Conservation (phyloP, 2,329 filamentous ascomycete species). For the Hymenoscyphus linearis region DNA sequence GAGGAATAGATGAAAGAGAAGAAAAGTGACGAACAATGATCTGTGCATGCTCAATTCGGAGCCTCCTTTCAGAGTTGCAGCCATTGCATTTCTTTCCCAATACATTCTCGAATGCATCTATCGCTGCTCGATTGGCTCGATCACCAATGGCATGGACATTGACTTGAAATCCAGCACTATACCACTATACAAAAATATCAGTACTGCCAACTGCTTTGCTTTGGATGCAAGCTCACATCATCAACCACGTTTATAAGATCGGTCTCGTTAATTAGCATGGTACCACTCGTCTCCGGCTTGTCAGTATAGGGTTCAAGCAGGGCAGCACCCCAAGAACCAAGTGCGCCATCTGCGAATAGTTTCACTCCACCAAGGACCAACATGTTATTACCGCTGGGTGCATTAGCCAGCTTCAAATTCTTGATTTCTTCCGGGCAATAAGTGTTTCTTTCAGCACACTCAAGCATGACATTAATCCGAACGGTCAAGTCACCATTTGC, state of each 20-base stretch:
- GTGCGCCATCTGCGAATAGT: constrained; percentile 64
- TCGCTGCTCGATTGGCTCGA: constrained; percentile 57
- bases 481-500: constrained; percentile 50
- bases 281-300: constrained; percentile 54
- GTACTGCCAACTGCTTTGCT: not conserved
- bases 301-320: constrained; percentile 67
- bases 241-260: constrained; percentile 48
- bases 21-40: constrained; percentile 44
- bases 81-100: constrained; percentile 48
- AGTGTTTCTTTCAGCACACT: constrained; percentile 59
- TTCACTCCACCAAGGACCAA: constrained; percentile 60
- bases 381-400: constrained; percentile 17
- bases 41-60: constrained; percentile 67
- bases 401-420: constrained; percentile 19
- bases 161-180: constrained; percentile 57
- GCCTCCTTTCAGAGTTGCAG: constrained; percentile 51
- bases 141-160: constrained; percentile 72
- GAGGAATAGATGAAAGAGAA: too few relatives aligned
- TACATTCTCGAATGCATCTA: constrained; percentile 56
- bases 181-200: constrained; percentile 47
- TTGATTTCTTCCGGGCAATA: constrained; percentile 53
- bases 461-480: constrained; percentile 63
- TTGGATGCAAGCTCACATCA: constrained; percentile 20
- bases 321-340: constrained; percentile 67
- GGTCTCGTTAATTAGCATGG: constrained; percentile 60